phyloP scores from a whole-genome alignment of 2,329 filamentous ascomycete genomes.

The Xylariaceae sp. region DNA sequence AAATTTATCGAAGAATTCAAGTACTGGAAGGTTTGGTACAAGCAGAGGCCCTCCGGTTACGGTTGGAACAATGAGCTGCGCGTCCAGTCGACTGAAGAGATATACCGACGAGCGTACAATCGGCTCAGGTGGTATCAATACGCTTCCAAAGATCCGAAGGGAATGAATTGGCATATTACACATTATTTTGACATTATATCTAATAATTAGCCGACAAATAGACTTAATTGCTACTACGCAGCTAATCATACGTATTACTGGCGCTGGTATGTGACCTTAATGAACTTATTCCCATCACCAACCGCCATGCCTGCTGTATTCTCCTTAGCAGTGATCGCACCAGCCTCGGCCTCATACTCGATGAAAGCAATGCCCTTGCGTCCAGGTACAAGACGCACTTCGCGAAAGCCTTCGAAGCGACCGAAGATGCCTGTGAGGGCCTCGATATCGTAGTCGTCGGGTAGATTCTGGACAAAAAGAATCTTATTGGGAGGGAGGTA shows the following conservation, averaged over 20 bases:
- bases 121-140: no score
- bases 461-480: slow-evolving; percentile 90
- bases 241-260: slow-evolving; percentile 65
- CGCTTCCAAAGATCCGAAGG: no score
- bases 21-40: no score
- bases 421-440: slow-evolving; percentile 81
- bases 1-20: no score
- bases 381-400: slow-evolving; percentile 87
- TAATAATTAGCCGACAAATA: no score
- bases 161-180: no score
- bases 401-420: slow-evolving; percentile 91
- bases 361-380: slow-evolving; percentile 92
- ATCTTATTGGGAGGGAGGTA: slow-evolving; percentile 98
- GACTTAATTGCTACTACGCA: no score
- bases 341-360: slow-evolving; percentile 90
- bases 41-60: no score
- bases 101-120: no score
- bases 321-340: slow-evolving; percentile 93
- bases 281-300: slow-evolving; percentile 74
- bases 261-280: slow-evolving; percentile 96
- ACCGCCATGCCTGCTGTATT: slow-evolving; percentile 85
- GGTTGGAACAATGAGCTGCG: no score
- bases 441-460: slow-evolving; percentile 84
- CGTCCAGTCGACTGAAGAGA: no score
- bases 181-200: no score